These are phyloP conservation scores for Vachellia collinsii DNA, from an alignment of 306 rosid genomes.

Conservation along the genomic window DNA sequence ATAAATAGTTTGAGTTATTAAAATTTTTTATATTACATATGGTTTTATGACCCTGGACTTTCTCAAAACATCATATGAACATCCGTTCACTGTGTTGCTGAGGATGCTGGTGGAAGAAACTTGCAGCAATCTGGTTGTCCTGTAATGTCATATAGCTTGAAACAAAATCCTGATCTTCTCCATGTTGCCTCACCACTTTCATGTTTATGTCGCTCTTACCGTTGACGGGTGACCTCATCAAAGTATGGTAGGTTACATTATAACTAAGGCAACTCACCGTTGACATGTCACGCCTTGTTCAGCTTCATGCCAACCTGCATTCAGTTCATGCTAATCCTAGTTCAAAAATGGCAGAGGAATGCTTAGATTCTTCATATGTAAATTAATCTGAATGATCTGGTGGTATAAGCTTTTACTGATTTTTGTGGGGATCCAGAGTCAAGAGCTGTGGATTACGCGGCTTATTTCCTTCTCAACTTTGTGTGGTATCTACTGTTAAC, in stretches of 20 bases:
- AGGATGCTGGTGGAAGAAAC: conserved; percentile 74
- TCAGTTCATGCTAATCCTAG: conserved; percentile 32
- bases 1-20: not conserved
- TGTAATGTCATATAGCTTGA: too few relatives aligned
- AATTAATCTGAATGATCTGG: not conserved
- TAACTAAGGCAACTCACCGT: too few relatives aligned
- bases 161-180: not conserved
- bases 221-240: too few relatives aligned
- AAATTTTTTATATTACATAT: not conserved
- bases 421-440: not conserved
- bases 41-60: not conserved
- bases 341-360: too few relatives aligned
- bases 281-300: too few relatives aligned
- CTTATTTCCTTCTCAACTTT: not conserved
- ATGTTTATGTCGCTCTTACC: conserved; percentile 6
- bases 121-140: not conserved
- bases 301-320: not conserved
- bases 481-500: not conserved
- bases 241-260: too few relatives aligned
- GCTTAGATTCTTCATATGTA: not conserved
- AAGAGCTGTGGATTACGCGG: too few relatives aligned
- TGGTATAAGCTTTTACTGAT: conserved; percentile 2
- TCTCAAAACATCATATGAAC: conserved; percentile 45
- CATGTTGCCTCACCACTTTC: conserved; percentile 23
- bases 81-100: conserved; percentile 63